Evolutionary conservation across 2,329 filamentous ascomycete species (phyloP).

Genomic region (Arthrobotrys sphaeroides): DNA sequence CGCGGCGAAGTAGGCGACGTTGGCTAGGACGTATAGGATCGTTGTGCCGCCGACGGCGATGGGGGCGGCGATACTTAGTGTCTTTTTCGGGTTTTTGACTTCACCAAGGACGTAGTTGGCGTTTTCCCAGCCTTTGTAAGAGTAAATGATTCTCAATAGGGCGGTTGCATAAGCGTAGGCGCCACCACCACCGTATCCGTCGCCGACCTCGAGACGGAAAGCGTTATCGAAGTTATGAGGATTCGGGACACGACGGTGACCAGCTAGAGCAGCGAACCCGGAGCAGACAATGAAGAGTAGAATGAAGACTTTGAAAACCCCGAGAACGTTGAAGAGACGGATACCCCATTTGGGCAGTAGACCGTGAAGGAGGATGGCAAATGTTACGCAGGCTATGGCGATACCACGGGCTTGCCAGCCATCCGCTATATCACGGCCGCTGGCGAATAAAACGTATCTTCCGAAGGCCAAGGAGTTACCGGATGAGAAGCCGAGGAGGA

Average conservation of each 20-base stretch:
- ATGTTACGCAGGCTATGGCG: slow-evolving; percentile 67
- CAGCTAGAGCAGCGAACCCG: slow-evolving; percentile 69
- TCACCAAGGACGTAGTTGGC: slow-evolving; percentile 72
- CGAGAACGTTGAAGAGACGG: slow-evolving; percentile 69
- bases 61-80: slow-evolving; percentile 68
- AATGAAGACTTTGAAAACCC: slow-evolving; percentile 70
- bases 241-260: slow-evolving; percentile 64
- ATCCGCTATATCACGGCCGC: slow-evolving; percentile 64
- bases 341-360: slow-evolving; percentile 69
- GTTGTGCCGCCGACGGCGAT: slow-evolving; percentile 70
- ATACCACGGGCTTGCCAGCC: slow-evolving; percentile 70
- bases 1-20: slow-evolving; percentile 73
- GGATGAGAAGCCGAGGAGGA: slow-evolving; percentile 70
- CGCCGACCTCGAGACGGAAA: slow-evolving; percentile 64
- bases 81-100: slow-evolving; percentile 67
- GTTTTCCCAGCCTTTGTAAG: slow-evolving; percentile 73
- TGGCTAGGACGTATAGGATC: slow-evolving; percentile 71
- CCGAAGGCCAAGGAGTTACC: slow-evolving; percentile 70
- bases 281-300: slow-evolving; percentile 71
- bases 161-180: slow-evolving; percentile 69
- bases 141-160: slow-evolving; percentile 69
- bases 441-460: slow-evolving; percentile 68
- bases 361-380: slow-evolving; percentile 67
- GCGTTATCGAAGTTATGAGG: slow-evolving; percentile 70
- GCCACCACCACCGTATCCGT: slow-evolving; percentile 64